phyloP scores from a whole-genome alignment of 331 rosid genomes.

The Stylosanthes scabra region DNA sequence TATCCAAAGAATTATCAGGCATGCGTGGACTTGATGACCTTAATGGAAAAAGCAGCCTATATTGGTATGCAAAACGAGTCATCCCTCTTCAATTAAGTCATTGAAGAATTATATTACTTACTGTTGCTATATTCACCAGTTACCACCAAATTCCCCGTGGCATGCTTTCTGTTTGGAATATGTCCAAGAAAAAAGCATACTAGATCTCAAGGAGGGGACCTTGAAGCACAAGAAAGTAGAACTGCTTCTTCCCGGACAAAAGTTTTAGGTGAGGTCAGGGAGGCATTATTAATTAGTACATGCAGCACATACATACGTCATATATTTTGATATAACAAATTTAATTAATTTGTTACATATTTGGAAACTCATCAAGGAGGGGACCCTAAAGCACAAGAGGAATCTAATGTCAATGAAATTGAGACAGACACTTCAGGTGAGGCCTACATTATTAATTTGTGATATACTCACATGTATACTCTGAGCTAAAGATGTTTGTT shows the following conservation, averaged over 20 bases:
- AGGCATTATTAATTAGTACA: no score
- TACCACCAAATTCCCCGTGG: not conserved
- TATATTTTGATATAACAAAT: no score
- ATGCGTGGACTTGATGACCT: slow-evolving; percentile 19
- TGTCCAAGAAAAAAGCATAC: not conserved
- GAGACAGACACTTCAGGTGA: slow-evolving; percentile 13
- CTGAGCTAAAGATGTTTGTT: no score
- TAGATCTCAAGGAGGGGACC: not conserved
- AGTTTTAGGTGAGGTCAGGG: no score
- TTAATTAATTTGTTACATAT: no score
- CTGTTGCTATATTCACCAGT: not conserved
- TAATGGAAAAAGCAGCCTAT: not conserved
- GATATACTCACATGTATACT: no score
- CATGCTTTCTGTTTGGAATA: not conserved
- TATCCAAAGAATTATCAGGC: slow-evolving; percentile 48
- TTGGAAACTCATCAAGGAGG: no score
- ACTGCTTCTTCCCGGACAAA: no score
- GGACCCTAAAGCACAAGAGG: not conserved
- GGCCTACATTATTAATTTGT: not conserved
- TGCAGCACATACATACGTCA: no score
- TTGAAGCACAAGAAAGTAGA: not conserved
- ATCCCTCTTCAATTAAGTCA: not conserved
- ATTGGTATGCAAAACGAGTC: not conserved
- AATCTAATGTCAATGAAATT: not conserved
- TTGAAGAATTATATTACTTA: not conserved